Conservation (phyloP, 2,329 filamentous ascomycete species). For the Pseudogymnoascus sp. region DNA sequence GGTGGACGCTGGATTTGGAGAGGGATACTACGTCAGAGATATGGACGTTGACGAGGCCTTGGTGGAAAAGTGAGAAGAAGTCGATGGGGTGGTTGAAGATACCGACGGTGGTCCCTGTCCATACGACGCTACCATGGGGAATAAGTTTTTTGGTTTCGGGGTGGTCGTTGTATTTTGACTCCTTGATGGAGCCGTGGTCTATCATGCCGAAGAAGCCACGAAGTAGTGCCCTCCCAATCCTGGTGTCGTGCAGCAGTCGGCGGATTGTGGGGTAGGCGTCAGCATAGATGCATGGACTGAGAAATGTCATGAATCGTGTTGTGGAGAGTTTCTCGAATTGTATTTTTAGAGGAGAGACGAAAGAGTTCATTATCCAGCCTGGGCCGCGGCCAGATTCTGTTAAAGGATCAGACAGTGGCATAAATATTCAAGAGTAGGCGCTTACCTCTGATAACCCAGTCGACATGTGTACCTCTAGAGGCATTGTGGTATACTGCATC, state of each 20-base stretch:
- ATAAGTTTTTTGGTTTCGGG: conserved; percentile 44
- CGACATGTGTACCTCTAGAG: conserved; percentile 31
- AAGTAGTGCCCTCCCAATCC: conserved; percentile 41
- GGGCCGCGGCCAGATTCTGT: neutral
- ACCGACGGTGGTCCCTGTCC: conserved; percentile 45
- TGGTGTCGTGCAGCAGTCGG: conserved; percentile 46
- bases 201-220: conserved; percentile 49
- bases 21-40: conserved; percentile 42
- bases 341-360: conserved; percentile 17
- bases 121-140: conserved; percentile 41
- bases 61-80: conserved; percentile 45
- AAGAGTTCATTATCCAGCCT: neutral
- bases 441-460: conserved; percentile 49
- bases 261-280: conserved; percentile 48
- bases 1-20: conserved; percentile 36
- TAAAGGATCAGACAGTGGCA: neutral
- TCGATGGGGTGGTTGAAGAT: conserved; percentile 51
- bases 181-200: conserved; percentile 42
- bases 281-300: conserved; percentile 64
- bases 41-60: conserved; percentile 42
- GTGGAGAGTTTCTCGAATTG: conserved; percentile 59
- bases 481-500: conserved; percentile 33
- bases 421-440: neutral
- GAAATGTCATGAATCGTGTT: conserved; percentile 60
- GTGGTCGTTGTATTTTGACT: conserved; percentile 45